Percentiles rank a stretch among this genome's conserved stretches.
These are phyloP conservation scores for Pichia occidentalis DNA, from an alignment of 805 yeast species.

Conservation along the genomic window DNA sequence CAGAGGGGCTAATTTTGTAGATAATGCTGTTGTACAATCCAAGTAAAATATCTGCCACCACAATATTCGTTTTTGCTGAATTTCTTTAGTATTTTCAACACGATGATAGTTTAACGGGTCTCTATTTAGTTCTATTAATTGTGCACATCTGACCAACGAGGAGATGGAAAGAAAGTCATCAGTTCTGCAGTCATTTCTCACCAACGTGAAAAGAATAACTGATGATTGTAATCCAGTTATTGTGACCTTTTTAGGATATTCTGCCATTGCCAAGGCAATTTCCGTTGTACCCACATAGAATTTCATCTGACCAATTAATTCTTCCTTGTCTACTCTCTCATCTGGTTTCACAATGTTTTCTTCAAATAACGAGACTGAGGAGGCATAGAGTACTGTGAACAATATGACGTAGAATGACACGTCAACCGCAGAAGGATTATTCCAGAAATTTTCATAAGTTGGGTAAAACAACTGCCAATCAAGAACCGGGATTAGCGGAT, in stretches of 20 bases:
- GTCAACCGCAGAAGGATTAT: slow-evolving; percentile 25
- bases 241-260: slow-evolving; percentile 42
- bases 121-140: slow-evolving; percentile 47
- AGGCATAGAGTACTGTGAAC: slow-evolving; percentile 51
- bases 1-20: slow-evolving; percentile 48
- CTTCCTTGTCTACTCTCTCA: slow-evolving; percentile 18
- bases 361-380: slow-evolving; percentile 53
- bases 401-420: slow-evolving; percentile 43
- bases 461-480: slow-evolving; percentile 38
- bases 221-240: slow-evolving; percentile 32
- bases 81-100: slow-evolving; percentile 38
- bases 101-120: slow-evolving; percentile 49
- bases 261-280: slow-evolving; percentile 42
- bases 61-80: slow-evolving; percentile 45
- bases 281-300: slow-evolving; percentile 42
- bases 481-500: slow-evolving; percentile 48
- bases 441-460: slow-evolving; percentile 48
- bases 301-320: slow-evolving; percentile 39
- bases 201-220: slow-evolving; percentile 40
- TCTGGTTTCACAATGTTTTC: slow-evolving; percentile 41
- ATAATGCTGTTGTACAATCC: slow-evolving; percentile 50
- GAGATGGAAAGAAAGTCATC: slow-evolving; percentile 48
- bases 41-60: slow-evolving; percentile 63
- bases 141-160: slow-evolving; percentile 49
- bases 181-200: slow-evolving; percentile 52